Base-by-base conservation (phyloP, 495 filamentous ascomycete genomes). In the Podospora pseudocomata region DNA sequence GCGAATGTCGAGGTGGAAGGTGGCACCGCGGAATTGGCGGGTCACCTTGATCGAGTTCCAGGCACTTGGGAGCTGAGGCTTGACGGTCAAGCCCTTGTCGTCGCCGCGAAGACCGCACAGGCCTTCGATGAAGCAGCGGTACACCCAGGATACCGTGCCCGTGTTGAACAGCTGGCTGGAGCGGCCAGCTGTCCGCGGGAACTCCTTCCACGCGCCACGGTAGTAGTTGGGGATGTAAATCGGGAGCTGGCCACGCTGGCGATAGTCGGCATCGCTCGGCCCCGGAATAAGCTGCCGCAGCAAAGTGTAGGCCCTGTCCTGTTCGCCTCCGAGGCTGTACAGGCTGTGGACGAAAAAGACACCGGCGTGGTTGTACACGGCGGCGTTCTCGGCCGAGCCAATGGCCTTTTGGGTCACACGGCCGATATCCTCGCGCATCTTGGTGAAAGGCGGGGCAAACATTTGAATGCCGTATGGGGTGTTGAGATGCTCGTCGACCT, bases 141-240 rank as follows among this genome's bases (percentile, higher is more conserved):
- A 86, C 1, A 74, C 83, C 85, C 85, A 86, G 28, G 81, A 81
- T 11, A 84, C 81, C 20, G 84, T 86, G 56, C 85, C 85, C 30
- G 85, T 86, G 77, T 86, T 86, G 75, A 86, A 86, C 32, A 86
- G 68, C 70, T 85, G 83, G 70, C 81, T 84, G 9, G 82, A 84
- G 2, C 85, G 81, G 0, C 85, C 85, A 6, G 84, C 84, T 1
- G 84, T 86, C 59, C 83, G 79, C 3, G 84, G 84, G 70, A 79
- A 82, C 75, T 78, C 68, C 58, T 79, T 74, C 71, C 77, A 86
- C 13, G 79, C 85, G 9, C 85, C 85, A 39, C 85, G 83, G 71
- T 86, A 86, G 70, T 86, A 86, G 68, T 86, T 86, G 26, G 85
- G 85, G 18, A 86, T 83, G 69, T 81, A 86, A 28, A 86, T 78